Evolutionary conservation across 306 rosid genomes (phyloP).

Genomic region (Citrullus colocynthis): DNA sequence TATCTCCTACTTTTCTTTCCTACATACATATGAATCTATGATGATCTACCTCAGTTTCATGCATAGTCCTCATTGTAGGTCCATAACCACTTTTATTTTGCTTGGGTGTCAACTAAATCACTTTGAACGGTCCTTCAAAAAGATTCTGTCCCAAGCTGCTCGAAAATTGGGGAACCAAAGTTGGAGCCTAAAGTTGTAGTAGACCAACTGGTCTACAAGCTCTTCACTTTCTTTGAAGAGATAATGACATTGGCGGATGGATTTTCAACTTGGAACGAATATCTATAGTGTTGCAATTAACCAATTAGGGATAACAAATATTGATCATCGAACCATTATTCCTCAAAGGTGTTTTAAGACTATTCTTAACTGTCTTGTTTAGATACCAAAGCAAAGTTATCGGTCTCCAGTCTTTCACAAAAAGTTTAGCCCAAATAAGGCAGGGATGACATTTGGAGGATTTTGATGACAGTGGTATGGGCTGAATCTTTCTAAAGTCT

Average conservation of each 20-base stretch:
- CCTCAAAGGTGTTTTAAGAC: neutral
- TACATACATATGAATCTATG: neutral
- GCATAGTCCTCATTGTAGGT: neutral
- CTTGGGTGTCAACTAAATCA: neutral
- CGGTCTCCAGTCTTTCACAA: neutral
- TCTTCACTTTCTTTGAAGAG: neutral
- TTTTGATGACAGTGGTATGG: neutral
- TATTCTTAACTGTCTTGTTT: neutral
- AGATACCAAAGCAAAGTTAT: neutral
- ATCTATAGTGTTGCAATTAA: neutral
- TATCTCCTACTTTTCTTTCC: neutral
- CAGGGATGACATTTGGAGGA: neutral
- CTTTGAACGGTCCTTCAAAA: neutral
- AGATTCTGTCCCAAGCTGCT: neutral
- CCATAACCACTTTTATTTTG: neutral
- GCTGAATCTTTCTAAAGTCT: neutral
- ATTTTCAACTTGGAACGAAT: neutral
- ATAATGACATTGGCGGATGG: neutral
- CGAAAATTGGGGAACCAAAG: neutral
- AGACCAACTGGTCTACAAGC: neutral
- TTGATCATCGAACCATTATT: neutral
- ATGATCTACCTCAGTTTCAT: neutral
- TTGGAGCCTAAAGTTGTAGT: neutral
- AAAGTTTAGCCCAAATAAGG: neutral
- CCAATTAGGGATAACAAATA: neutral